These are phyloP conservation scores for Fusarium newnesense DNA, from an alignment of 2,329 filamentous ascomycete genomes.

Conservation along the genomic window DNA sequence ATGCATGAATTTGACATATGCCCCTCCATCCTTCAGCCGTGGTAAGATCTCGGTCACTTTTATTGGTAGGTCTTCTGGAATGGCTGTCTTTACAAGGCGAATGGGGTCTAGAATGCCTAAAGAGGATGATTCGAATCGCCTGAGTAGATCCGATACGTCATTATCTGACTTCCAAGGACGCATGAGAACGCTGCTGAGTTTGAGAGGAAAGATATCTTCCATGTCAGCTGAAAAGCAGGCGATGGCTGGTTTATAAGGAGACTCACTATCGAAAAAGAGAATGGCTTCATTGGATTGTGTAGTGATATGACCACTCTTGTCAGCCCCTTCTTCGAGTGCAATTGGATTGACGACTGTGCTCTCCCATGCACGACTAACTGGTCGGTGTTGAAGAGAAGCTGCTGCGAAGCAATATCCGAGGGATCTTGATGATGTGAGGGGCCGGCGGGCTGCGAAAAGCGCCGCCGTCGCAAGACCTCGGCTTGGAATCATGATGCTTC, in stretches of 20 bases:
- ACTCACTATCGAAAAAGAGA: conserved; percentile 87
- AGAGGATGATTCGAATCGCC: conserved; percentile 62
- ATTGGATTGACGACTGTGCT: conserved; percentile 37
- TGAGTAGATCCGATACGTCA: conserved; percentile 62
- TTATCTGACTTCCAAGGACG: conserved; percentile 60
- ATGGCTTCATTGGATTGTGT: conserved; percentile 81
- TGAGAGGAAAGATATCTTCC: conserved; percentile 84
- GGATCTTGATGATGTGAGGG: conserved; percentile 21
- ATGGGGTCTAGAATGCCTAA: conserved; percentile 64
- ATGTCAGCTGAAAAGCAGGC: conserved; percentile 1
- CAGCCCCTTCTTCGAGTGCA: conserved; percentile 56
- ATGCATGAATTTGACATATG: conserved; percentile 86
- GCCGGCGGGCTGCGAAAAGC: conserved; percentile 39
- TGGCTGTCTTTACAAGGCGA: conserved; percentile 67
- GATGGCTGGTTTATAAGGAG: neutral
- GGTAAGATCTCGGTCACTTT: conserved; percentile 85
- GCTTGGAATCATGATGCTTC: conserved; percentile 44
- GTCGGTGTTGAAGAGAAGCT: conserved; percentile 17
- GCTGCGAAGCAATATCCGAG: conserved; percentile 18
- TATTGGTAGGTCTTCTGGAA: conserved; percentile 70
- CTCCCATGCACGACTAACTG: conserved; percentile 39
- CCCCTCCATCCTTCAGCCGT: conserved; percentile 89
- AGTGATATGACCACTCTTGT: conserved; percentile 84
- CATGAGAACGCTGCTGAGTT: conserved; percentile 64
- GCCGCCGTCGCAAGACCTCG: conserved; percentile 40